phyloP scores from a whole-genome alignment of 768 basidiomycete genomes.

The Calocybe gangraenosa region DNA sequence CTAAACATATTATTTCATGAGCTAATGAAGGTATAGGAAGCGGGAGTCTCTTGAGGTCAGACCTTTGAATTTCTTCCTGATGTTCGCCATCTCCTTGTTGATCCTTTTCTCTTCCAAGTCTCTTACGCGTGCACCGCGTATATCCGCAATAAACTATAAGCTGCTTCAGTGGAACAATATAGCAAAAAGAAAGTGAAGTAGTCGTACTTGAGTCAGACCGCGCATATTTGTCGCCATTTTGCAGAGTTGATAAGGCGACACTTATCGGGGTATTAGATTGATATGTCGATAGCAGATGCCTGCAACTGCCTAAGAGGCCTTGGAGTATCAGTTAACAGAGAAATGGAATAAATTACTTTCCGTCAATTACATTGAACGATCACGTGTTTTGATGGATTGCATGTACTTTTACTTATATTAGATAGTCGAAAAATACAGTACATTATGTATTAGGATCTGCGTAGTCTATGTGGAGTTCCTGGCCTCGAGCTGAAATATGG shows the following conservation, averaged over 20 bases:
- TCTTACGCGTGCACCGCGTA: constrained; percentile 92
- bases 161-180: constrained; percentile 10
- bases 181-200: neutral
- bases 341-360: too few relatives aligned
- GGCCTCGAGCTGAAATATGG: constrained; percentile 49
- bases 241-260: constrained; percentile 9
- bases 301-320: too few relatives aligned
- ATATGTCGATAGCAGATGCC: too few relatives aligned
- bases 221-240: constrained; percentile 88
- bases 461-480: constrained; percentile 57
- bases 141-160: constrained; percentile 93
- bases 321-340: too few relatives aligned
- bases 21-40: too few relatives aligned
- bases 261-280: constrained; percentile 7
- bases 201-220: constrained; percentile 81
- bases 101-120: constrained; percentile 98
- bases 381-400: too few relatives aligned
- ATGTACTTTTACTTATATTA: too few relatives aligned
- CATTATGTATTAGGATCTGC: constrained; percentile 29
- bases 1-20: constrained; percentile 39
- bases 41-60: too few relatives aligned
- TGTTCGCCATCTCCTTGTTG: constrained; percentile 99
- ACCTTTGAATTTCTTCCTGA: constrained; percentile 99
- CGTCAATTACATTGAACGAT: too few relatives aligned
- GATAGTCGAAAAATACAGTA: too few relatives aligned